Evolutionary conservation across 2,329 filamentous ascomycete species (phyloP), one percentile per base, ranked within the genome.

Genomic region (Pestalotiopsis sp.): DNA sequence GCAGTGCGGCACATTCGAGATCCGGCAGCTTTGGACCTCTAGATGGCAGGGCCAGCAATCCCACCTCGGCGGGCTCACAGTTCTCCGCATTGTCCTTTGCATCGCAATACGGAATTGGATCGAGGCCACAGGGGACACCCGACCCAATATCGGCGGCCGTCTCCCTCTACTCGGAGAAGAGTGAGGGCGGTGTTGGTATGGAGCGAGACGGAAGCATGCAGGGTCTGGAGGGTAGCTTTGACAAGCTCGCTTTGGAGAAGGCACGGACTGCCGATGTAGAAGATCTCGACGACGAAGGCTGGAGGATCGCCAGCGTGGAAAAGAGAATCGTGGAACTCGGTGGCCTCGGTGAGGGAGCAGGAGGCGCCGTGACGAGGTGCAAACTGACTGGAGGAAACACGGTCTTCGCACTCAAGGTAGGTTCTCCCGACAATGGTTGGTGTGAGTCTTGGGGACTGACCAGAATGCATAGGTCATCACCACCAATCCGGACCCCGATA

Each of bases 401-500:
- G 0, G 89, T 98, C 7, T 99, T 99, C 84, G 96, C 96, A 7
- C 83, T 99, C 66, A 99, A 99, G 91, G 95, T 97, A 82, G 73
- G 84, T 74, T 68, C 68, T 52, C 20, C 45, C 20, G 12, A 36
- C 23, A n/a, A 12, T 41, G 20, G 56, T 20, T 17, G 13, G 12
- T 7, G 27, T n/a, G 36, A 12, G 14, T 6, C 9, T 36, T 36
- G 14, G 14, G 9, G 23, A 31, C 25, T 38, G 59, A 36, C 31
- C 27, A 36, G 13, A 39, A n/a, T 36, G n/a, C 45, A 2, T 71
- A 97, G 95, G 92, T 99, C 77, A 99, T 99, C 78, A 99, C 96
- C 2, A 98, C 96, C 41, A 97, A 98, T 78, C 96, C 96, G 2
- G 96, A 99, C 75, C 95, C 96, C 13, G 95, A 98, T 78, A 94